These are phyloP conservation scores for Laburnicola sp. DNA, from an alignment of 2,329 filamentous ascomycete genomes.

Conservation along the genomic window DNA sequence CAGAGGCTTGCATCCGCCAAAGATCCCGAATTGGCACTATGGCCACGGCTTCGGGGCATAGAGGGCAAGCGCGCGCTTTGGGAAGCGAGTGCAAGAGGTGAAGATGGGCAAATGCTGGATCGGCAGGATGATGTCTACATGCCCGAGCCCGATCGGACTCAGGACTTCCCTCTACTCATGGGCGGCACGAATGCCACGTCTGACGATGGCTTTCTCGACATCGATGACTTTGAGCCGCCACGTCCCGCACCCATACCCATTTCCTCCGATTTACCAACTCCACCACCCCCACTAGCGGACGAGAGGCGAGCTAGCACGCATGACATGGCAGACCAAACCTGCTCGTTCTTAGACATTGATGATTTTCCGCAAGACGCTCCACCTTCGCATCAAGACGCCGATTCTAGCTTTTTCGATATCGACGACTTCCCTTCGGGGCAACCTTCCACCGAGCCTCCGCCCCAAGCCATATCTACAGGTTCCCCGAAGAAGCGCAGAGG, in stretches of 20 bases:
- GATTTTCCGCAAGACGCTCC: constrained; percentile 25
- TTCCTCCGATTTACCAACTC: constrained; percentile 29
- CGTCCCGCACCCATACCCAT: constrained; percentile 15
- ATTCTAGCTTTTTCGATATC: constrained; percentile 30
- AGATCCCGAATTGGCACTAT: constrained; percentile 6
- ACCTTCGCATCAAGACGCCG: constrained; percentile 32
- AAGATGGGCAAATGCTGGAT: constrained; percentile 35
- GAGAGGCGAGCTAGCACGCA: not conserved
- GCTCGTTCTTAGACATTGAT: constrained; percentile 32
- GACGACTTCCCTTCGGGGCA: constrained; percentile 25
- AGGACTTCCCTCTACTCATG: constrained; percentile 36
- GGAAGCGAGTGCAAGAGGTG: constrained; percentile 40
- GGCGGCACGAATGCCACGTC: constrained; percentile 17
- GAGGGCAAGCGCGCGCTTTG: constrained; percentile 34
- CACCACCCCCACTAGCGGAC: constrained; percentile 7
- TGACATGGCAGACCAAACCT: not conserved
- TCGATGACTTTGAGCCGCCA: constrained; percentile 21
- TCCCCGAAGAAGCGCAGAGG: constrained; percentile 28
- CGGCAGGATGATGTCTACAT: constrained; percentile 30
- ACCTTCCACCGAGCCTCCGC: constrained; percentile 1
- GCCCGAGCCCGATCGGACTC: constrained; percentile 36
- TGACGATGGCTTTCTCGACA: constrained; percentile 21
- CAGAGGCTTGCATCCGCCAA: not conserved
- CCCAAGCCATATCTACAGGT: not conserved
- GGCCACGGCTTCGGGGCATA: constrained; percentile 23